Percentiles rank a stretch among this genome's conserved stretches.
These are phyloP conservation scores for Cladophialophora yegresii DNA, from an alignment of 2,329 filamentous ascomycete species.

Conservation along the genomic window DNA sequence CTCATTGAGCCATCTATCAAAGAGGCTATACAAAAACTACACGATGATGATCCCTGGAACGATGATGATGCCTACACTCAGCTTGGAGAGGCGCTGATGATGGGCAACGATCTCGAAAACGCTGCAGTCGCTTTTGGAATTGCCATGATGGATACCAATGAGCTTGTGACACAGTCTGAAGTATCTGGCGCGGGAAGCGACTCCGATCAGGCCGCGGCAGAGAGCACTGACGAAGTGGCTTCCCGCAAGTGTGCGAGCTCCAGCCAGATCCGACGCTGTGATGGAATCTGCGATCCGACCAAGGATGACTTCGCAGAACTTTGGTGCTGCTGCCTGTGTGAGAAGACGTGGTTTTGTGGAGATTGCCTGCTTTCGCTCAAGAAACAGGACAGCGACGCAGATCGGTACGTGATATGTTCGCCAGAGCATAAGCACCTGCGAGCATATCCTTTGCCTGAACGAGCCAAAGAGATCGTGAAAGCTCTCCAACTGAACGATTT, in stretches of 20 bases:
- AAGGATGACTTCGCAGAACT: constrained; percentile 10
- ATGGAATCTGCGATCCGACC: constrained; percentile 3
- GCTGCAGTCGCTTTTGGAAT: constrained; percentile 17
- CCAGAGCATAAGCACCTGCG: constrained; percentile 7
- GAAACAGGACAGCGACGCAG: constrained; percentile 8
- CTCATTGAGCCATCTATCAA: constrained; percentile 6
- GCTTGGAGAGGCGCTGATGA: constrained; percentile 13
- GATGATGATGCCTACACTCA: constrained; percentile 14
- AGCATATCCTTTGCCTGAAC: constrained; percentile 1
- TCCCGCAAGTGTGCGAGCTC: constrained; percentile 18
- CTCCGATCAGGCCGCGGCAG: neutral
- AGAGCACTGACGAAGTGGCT: constrained; percentile 4
- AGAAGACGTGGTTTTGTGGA: constrained; percentile 9
- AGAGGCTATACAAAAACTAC: constrained; percentile 5
- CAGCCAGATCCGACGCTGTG: constrained; percentile 4
- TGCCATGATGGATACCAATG: constrained; percentile 10
- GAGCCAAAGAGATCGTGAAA: neutral
- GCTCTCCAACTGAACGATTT: constrained; percentile 1
- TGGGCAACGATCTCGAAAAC: constrained; percentile 13
- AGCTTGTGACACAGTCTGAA: neutral
- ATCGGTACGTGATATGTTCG: constrained; percentile 7
- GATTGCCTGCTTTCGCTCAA: constrained; percentile 3
- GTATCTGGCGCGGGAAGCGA: constrained; percentile 1
- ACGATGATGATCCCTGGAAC: constrained; percentile 21
- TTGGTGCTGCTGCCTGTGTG: constrained; percentile 10